Base-by-base conservation (phyloP, 345 rosid genomes). In the Lepidium didymum region DNA sequence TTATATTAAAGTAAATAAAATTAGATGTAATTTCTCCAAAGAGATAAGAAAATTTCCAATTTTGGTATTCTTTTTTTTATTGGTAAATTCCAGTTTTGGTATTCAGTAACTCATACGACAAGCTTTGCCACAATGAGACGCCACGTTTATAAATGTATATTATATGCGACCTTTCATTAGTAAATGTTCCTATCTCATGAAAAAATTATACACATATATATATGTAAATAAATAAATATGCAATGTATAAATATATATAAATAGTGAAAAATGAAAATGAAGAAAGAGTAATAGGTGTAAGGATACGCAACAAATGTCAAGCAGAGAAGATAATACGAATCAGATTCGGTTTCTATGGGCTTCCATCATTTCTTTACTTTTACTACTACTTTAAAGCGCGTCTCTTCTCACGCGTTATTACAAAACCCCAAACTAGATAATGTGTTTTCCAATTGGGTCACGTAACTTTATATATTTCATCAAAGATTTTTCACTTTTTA, bases 301-400 rank as follows among this genome's bases (percentile, higher is more conserved):
- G 70, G 52, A 56, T 64, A 64, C 59, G 71, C 60, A 72, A 64
- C 71, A 72, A 56, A 64, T 72, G 76, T 72, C 76, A 57, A 52
- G 70, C 44, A 40, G 59, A 21, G 38, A 41, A 31, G 59, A 64
- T 64, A 64, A 64, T 64, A 72, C 66, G 76, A 72, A 72, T 72
- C 71, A 10, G 59, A 72, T 72, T 72, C 76, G 57, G 21, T 72
- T 64, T 64, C 66, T 57, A 64, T 56, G 76, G 76, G 46, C 66
- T 64, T 57, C 71, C 70, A 72, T 56, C 71, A 47, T 56, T 47
- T 64, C 66, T 72, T 72, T 64, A 52, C 9, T 63, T 63, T 38
- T 29, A 56, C 62, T 53, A 66, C 51, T 55, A 45, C 69, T 62
- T 45, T 71, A 15, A 64, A 18, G 44, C 16, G 59, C 53, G 64